Evolutionary conservation across 1,284 basidiomycete genomes (phyloP), one percentile per base, ranked within the genome.

Genomic region (Ganoderma boninense): DNA sequence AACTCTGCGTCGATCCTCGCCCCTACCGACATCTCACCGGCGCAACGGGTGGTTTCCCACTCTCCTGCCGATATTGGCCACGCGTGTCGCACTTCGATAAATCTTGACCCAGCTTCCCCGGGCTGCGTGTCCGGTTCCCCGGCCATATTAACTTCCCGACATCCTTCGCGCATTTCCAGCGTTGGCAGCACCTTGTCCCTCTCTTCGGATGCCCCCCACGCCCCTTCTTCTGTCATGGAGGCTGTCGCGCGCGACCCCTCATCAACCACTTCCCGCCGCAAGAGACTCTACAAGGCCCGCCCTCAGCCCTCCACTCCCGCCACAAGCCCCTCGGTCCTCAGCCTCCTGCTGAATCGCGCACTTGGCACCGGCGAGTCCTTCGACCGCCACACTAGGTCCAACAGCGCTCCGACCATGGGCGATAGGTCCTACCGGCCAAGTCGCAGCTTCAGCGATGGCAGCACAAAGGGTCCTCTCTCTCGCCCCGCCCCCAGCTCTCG

Each of bases 41-140:
- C 66, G 8, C 32, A 26, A 57, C 44, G 38, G 49, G 49, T 57
- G 65, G 67, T 65, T 62, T 69, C 68, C 64, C 66, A 74, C 65
- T 73, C 76, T 69, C 68, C 71, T 2, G 73, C 76, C 65, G 74
- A 75, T 54, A 62, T 68, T 61, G 74, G 72, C 46, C 74, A 75
- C 65, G 70, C 68, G 49, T 67, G 65, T 70, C 70, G 66, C 64
- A 20, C 68, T 63, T 67, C 71, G 57, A 67, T 66, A 65, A 65
- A 49, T 67, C 64, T 66, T 69, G 66, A 56, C 69, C 69, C 62
- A 62, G 57, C 65, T 66, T 66, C 69, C 52, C 65, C 75, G 75
- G 74, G 56, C 54, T 59, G 71, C 71, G 72, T 49, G 64, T 73
- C 73, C 70, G 71, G 54, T 60, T 52, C 35, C 64, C 69, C 71